These are phyloP conservation scores for Boechera divaricarpa DNA, from an alignment of 345 rosid genomes.

Conservation along the genomic window DNA sequence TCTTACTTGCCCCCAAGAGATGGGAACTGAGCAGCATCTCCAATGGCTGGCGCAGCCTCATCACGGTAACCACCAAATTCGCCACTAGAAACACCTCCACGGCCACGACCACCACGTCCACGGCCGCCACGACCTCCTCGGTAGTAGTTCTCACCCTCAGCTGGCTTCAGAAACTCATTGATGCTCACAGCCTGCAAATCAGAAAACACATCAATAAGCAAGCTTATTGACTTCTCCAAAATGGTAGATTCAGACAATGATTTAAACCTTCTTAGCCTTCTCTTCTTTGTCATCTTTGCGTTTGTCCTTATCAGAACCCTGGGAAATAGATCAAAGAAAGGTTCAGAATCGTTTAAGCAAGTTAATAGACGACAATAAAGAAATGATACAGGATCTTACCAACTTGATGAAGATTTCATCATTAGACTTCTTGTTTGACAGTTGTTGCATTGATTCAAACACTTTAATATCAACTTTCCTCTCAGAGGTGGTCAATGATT, in stretches of 20 bases:
- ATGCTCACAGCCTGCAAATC: constrained; percentile 77
- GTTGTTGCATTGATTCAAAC: constrained; percentile 81
- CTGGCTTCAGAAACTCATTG: constrained; percentile 95
- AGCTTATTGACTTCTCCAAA: not conserved
- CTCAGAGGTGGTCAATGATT: constrained; percentile 63
- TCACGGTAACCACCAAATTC: constrained; percentile 53
- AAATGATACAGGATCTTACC: constrained; percentile 50
- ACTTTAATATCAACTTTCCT: constrained; percentile 85
- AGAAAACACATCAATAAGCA: not conserved
- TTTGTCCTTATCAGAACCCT: constrained; percentile 99
- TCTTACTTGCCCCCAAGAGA: constrained; percentile 87
- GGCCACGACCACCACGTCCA: constrained; percentile 70
- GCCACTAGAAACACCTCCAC: constrained; percentile 73
- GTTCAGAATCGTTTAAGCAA: not conserved
- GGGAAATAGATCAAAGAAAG: constrained; percentile 23
- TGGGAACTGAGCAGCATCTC: constrained; percentile 90
- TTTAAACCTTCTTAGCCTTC: constrained; percentile 76
- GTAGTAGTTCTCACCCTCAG: constrained; percentile 73
- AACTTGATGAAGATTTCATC: constrained; percentile 89
- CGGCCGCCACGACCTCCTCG: constrained; percentile 71
- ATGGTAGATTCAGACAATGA: not conserved
- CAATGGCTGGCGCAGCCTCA: constrained; percentile 70
- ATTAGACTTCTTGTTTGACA: constrained; percentile 80
- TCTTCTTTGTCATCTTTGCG: constrained; percentile 96
- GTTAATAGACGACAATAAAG: not conserved